These are phyloP conservation scores for Fragaria vesca DNA, from an alignment of 306 rosid species.

Conservation along the genomic window DNA sequence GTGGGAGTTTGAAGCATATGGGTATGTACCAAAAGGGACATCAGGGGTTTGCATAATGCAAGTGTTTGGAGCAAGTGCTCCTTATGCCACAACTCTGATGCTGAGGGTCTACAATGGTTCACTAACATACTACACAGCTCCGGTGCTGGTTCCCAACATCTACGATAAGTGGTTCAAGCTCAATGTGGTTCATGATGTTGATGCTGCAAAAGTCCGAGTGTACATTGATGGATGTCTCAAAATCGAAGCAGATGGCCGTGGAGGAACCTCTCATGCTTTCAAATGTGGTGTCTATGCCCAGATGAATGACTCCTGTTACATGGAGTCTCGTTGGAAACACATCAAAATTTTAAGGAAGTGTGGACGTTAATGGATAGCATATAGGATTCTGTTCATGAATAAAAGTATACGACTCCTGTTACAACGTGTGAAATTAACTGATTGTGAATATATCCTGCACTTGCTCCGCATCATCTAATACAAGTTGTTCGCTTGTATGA, in stretches of 20 bases:
- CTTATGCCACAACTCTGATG: constrained; percentile 36
- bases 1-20: constrained; percentile 59
- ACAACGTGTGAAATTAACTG: too few species aligned
- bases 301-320: constrained; percentile 9
- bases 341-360: constrained; percentile 12
- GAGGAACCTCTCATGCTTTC: constrained; percentile 22
- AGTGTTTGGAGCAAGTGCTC: constrained; percentile 45
- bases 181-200: constrained; percentile 50
- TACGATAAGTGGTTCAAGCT: constrained; percentile 37
- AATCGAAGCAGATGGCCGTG: constrained; percentile 31
- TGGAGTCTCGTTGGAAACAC: constrained; percentile 31
- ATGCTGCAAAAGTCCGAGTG: constrained; percentile 39
- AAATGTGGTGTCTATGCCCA: constrained; percentile 34
- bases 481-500: too few species aligned
- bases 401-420: too few species aligned
- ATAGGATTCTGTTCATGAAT: background rate
- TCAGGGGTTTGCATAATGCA: constrained; percentile 44
- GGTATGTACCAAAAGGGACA: constrained; percentile 44
- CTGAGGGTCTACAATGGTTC: constrained; percentile 43
- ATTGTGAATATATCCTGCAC: too few species aligned
- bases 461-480: too few species aligned
- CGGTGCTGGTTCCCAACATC: constrained; percentile 28
- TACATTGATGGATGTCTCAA: constrained; percentile 29
- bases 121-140: constrained; percentile 24
- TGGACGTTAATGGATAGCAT: background rate